A percentile compares a stretch with the other conserved stretches of the same genome.
These are phyloP conservation scores for Eutrema heterophyllum DNA, from an alignment of 345 rosid genomes.

Conservation along the genomic window DNA sequence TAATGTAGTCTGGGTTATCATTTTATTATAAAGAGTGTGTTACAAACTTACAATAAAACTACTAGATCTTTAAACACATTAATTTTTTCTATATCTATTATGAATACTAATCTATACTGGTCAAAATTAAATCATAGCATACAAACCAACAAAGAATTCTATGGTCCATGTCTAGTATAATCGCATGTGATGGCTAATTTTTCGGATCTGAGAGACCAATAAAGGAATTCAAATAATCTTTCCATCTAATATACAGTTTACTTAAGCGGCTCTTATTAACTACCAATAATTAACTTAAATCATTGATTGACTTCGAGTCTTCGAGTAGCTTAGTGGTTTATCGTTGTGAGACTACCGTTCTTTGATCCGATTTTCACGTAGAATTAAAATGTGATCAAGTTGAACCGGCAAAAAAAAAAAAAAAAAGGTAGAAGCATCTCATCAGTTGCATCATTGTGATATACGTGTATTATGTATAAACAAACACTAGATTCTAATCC, in stretches of 20 bases:
- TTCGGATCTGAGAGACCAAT: conserved; percentile 10
- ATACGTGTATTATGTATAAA: too few relatives aligned
- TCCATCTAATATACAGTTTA: background rate
- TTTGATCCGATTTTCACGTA: background rate
- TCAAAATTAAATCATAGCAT: background rate
- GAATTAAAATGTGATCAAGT: background rate
- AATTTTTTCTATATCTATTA: background rate
- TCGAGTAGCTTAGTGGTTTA: background rate
- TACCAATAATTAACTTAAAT: background rate
- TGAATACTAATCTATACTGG: background rate
- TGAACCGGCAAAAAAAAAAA: background rate
- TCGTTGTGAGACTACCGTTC: background rate
- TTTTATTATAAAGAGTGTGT: background rate
- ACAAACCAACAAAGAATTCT: background rate
- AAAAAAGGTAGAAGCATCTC: background rate
- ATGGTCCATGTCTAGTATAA: conserved; percentile 8
- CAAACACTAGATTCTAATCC: too few relatives aligned
- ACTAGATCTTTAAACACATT: background rate
- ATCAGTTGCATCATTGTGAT: background rate
- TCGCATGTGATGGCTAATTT: conserved; percentile 16
- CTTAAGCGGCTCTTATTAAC: background rate
- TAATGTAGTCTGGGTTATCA: background rate
- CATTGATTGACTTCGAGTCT: background rate
- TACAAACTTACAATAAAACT: background rate
- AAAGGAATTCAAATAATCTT: background rate